A percentile compares a stretch with the other conserved stretches of the same genome.
These are phyloP conservation scores for Corinectria fuckeliana DNA, from an alignment of 2,329 filamentous ascomycete genomes.

Conservation along the genomic window DNA sequence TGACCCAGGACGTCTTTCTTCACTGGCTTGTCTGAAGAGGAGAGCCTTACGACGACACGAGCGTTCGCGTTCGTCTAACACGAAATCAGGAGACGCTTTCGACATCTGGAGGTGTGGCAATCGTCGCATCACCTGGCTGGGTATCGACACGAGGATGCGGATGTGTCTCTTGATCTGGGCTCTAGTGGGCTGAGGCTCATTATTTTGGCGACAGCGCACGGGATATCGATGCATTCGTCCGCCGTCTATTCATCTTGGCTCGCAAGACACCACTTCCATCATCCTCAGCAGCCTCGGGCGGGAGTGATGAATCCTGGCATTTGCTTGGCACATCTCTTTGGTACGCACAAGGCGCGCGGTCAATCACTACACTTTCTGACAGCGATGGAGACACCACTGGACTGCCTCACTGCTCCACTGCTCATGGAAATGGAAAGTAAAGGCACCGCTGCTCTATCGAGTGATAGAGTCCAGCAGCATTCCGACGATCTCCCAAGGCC, in stretches of 20 bases:
- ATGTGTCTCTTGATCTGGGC: not conserved
- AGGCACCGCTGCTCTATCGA: not conserved
- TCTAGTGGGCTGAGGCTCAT: not conserved
- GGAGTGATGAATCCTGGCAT: not conserved
- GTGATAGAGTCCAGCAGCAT: not conserved
- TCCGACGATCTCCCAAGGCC: not conserved
- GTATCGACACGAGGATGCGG: not conserved
- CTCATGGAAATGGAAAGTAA: not conserved
- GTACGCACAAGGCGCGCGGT: not conserved
- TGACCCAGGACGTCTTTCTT: too few relatives aligned
- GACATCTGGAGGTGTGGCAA: not conserved
- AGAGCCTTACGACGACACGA: not conserved
- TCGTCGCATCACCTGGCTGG: not conserved
- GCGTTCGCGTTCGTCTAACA: not conserved
- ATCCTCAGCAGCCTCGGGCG: not conserved
- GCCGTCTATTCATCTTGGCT: not conserved
- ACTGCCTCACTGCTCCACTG: too few relatives aligned
- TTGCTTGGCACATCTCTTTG: not conserved
- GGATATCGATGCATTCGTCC: not conserved
- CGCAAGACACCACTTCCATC: not conserved
- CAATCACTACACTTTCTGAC: not conserved
- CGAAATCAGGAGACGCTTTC: not conserved
- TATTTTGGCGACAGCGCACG: not conserved
- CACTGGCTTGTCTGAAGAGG: not conserved
- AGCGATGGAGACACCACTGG: too few relatives aligned